Conservation (phyloP, 202 grass and related monocot species). For the Panicum virgatum region DNA sequence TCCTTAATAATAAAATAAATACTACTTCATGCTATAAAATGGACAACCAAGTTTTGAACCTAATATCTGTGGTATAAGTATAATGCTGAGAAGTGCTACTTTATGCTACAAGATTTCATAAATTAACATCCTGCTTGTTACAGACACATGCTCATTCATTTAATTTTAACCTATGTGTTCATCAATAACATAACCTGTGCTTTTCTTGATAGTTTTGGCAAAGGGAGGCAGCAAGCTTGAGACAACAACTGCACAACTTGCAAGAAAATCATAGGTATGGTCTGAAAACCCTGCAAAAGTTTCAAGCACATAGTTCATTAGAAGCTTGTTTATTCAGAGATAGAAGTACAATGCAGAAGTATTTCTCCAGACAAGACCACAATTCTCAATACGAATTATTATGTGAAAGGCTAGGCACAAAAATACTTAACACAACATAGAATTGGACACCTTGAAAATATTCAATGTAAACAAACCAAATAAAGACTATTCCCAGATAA, state of each 20-base stretch:
- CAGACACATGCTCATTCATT: not conserved
- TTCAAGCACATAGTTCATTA: conserved; percentile 6
- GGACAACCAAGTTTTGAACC: not conserved
- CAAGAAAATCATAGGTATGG: conserved; percentile 76
- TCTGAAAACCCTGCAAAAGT: conserved; percentile 39
- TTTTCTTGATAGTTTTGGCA: conserved; percentile 71
- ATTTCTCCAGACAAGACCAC: not conserved
- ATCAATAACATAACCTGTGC: conserved; percentile 31
- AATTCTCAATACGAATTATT: not conserved
- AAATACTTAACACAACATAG: not conserved
- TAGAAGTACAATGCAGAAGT: not conserved
- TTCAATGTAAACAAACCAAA: too few relatives aligned
- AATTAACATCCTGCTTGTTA: not conserved
- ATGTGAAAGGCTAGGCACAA: not conserved
- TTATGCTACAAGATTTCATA: conserved; percentile 1
- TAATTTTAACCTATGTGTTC: not conserved
- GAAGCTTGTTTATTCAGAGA: not conserved
- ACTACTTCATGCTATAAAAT: not conserved
- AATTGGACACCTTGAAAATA: too few relatives aligned
- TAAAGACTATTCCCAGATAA: not conserved
- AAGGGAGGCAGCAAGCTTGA: conserved; percentile 83
- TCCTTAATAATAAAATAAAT: not conserved
- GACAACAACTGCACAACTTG: conserved; percentile 87
- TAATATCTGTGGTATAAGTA: not conserved
- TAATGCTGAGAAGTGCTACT: not conserved